Conservation (phyloP, 106 monocot species). For the Ottelia alismoides region DNA sequence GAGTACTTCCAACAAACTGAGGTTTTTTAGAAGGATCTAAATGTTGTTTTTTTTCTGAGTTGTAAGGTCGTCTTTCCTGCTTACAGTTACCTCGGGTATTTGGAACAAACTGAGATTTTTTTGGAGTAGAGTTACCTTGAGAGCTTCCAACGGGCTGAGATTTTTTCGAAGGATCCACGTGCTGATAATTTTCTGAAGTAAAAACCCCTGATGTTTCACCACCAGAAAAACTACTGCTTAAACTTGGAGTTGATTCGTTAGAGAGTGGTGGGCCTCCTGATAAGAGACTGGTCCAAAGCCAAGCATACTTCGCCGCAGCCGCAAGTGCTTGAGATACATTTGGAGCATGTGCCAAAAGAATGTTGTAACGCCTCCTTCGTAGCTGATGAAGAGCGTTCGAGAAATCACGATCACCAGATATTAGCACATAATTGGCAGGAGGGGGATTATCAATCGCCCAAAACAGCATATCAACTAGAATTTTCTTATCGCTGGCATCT, state of each 20-base stretch:
- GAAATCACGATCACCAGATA: conserved; percentile 21
- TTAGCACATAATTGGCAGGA: conserved; percentile 11
- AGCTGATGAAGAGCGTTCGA: conserved; percentile 18
- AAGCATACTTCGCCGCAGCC: conserved; percentile 15
- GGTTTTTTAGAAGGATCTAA: too few species aligned
- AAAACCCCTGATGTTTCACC: too few species aligned
- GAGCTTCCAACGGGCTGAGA: too few species aligned
- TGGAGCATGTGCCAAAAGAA: conserved; percentile 27
- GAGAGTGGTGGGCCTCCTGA: conserved; percentile 10
- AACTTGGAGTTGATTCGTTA: conserved; percentile 15
- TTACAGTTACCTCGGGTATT: too few species aligned
- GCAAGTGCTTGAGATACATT: conserved; percentile 57
- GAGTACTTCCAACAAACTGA: too few species aligned
- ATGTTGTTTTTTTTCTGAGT: too few species aligned
- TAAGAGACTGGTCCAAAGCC: conserved; percentile 11
- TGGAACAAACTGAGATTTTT: too few species aligned
- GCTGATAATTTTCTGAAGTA: too few species aligned
- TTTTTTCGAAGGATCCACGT: too few species aligned
- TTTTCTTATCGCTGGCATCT: conserved; percentile 87
- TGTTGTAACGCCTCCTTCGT: conserved; percentile 12
- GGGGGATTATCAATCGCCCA: conserved; percentile 80
- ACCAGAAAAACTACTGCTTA: too few species aligned
- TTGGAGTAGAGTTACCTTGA: too few species aligned
- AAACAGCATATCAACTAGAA: conserved; percentile 77
- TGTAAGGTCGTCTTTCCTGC: too few species aligned